Percentiles rank a stretch among this genome's conserved stretches.
Evolutionary conservation across 768 basidiomycete species (phyloP).

Genomic region (Hysterangium stoloniferum): DNA sequence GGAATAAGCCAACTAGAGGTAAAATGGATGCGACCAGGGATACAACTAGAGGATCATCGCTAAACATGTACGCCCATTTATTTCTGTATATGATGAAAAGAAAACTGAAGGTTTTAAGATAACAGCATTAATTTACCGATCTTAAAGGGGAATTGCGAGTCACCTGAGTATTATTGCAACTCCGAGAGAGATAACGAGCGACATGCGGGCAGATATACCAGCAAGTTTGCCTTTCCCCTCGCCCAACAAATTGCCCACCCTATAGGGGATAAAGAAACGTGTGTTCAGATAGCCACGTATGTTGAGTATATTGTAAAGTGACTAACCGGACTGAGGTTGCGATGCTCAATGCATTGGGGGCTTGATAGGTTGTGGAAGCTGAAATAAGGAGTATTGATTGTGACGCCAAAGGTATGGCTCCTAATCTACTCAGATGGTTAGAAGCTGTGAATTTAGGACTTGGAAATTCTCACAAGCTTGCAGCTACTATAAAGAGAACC

Average conservation of each 20-base stretch:
- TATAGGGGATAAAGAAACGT: conserved; percentile 25
- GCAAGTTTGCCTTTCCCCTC: conserved; percentile 71
- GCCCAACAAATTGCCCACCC: conserved; percentile 84
- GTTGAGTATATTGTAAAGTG: too few relatives aligned
- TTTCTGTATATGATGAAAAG: conserved; percentile 56
- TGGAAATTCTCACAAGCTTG: conserved; percentile 34
- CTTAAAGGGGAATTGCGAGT: too few relatives aligned
- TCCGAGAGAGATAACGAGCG: conserved; percentile 56
- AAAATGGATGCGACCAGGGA: conserved; percentile 57
- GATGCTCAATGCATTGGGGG: conserved; percentile 72
- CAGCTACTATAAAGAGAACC: conserved; percentile 32
- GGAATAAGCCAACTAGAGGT: conserved; percentile 68
- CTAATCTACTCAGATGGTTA: conserved; percentile 54
- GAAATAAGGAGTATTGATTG: conserved; percentile 82
- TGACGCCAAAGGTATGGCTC: conserved; percentile 73
- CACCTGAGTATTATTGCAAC: conserved; percentile 62
- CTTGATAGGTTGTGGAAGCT: conserved; percentile 69
- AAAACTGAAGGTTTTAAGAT: conserved; percentile 27
- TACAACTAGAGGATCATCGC: conserved; percentile 49
- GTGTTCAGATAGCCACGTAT: neutral
- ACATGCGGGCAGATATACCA: conserved; percentile 50
- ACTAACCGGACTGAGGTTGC: conserved; percentile 77
- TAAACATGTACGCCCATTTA: conserved; percentile 70
- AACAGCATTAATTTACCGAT: too few relatives aligned
- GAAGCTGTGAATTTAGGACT: neutral